These are phyloP conservation scores for Monilinia laxa DNA, from an alignment of 2,329 filamentous ascomycete species.

Conservation along the genomic window DNA sequence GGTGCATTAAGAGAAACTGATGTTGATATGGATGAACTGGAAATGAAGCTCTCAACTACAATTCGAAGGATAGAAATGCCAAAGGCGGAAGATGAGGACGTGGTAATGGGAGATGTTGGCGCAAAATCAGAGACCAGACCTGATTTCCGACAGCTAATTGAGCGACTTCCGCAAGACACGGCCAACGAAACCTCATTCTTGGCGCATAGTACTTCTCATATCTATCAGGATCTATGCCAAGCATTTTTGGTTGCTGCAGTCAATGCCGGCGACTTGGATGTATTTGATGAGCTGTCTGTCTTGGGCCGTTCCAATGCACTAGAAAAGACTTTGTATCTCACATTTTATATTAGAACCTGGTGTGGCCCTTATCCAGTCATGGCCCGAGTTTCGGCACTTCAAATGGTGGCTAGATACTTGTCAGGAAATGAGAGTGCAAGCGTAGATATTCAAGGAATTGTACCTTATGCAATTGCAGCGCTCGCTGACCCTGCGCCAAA, in stretches of 20 bases:
- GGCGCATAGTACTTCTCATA: constrained; percentile 48
- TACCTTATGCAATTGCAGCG: constrained; percentile 78
- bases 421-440: constrained; percentile 50
- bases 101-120: constrained; percentile 49
- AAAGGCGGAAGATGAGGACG: constrained; percentile 51
- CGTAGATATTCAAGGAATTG: constrained; percentile 70
- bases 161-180: constrained; percentile 39
- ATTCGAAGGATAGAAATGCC: constrained; percentile 58
- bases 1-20: constrained; percentile 65
- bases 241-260: constrained; percentile 57
- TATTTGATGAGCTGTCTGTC: constrained; percentile 51
- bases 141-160: constrained; percentile 34
- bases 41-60: constrained; percentile 70
- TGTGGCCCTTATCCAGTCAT: constrained; percentile 68
- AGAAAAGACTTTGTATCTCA: constrained; percentile 65
- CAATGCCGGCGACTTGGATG: constrained; percentile 42
- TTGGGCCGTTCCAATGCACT: constrained; percentile 55
- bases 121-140: constrained; percentile 36
- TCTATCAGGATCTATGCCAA: constrained; percentile 59
- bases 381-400: constrained; percentile 67
- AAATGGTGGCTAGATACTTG: constrained; percentile 59
- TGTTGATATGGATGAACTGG: constrained; percentile 71
- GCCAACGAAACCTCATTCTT: constrained; percentile 53
- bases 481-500: constrained; percentile 73
- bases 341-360: constrained; percentile 75